Percentiles rank a stretch among this genome's conserved stretches.
Conservation (phyloP, 495 filamentous ascomycete genomes). For the Tuber indicum region DNA sequence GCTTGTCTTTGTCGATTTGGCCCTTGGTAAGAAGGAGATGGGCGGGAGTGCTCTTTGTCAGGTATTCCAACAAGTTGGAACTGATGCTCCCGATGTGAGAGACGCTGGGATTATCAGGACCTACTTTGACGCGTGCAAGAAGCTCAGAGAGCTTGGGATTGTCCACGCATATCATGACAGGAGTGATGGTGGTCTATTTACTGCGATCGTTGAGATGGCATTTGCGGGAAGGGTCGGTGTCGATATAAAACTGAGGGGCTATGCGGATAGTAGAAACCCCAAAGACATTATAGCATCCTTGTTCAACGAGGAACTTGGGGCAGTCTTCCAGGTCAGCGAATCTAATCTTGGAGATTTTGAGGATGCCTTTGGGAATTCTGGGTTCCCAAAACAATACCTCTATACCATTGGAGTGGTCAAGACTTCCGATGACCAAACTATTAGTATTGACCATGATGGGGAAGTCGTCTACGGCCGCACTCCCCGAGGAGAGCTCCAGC, state of each 20-base stretch:
- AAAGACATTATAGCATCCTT: conserved; percentile 64
- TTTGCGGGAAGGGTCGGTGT: conserved; percentile 91
- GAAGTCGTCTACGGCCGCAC: conserved; percentile 60
- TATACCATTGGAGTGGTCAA: conserved; percentile 72
- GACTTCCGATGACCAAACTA: conserved; percentile 62
- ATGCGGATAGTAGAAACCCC: conserved; percentile 50
- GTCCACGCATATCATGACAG: conserved; percentile 93
- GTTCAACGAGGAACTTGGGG: conserved; percentile 96
- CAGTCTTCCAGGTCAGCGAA: conserved; percentile 88
- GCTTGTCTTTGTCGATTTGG: conserved; percentile 86
- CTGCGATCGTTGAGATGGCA: conserved; percentile 93
- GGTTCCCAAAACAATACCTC: conserved; percentile 72
- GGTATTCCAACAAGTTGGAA: conserved; percentile 78
- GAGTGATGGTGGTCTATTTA: conserved; percentile 89
- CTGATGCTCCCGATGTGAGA: conserved; percentile 76
- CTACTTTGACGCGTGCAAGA: conserved; percentile 82
- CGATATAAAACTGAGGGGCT: conserved; percentile 59
- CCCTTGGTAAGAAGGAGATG: conserved; percentile 65
- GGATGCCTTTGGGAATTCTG: conserved; percentile 75
- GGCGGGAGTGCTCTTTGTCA: conserved; percentile 92
- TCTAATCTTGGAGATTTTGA: conserved; percentile 77
- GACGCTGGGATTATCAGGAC: conserved; percentile 76
- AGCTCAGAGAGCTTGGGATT: conserved; percentile 76
- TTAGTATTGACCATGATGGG: conserved; percentile 66
- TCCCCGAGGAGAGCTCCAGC: conserved; percentile 66